A percentile compares a stretch with the other conserved stretches of the same genome.
phyloP scores from a whole-genome alignment of 2,329 filamentous ascomycete genomes.

The Dactylellina parvicollis region DNA sequence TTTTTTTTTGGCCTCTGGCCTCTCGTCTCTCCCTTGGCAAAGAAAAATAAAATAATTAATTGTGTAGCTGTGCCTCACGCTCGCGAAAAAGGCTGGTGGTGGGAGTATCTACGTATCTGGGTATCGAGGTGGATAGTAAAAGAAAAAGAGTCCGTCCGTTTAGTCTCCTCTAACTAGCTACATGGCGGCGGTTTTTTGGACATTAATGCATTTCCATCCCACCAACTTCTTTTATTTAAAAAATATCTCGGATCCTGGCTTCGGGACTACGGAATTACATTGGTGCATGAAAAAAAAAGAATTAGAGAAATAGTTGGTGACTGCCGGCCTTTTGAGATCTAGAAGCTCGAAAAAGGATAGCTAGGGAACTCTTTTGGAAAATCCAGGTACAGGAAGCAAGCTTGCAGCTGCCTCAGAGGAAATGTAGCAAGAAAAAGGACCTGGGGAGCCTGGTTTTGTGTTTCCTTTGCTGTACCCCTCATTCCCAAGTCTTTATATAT shows the following conservation, averaged over 20 bases:
- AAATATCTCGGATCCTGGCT: conserved; percentile 12
- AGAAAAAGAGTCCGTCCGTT: no score
- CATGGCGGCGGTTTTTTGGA: no score
- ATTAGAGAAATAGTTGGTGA: not conserved
- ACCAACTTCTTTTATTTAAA: no score
- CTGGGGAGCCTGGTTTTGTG: not conserved
- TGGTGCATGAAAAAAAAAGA: not conserved
- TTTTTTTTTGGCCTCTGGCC: not conserved
- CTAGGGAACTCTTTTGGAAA: not conserved
- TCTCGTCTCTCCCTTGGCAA: not conserved
- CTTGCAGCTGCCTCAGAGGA: not conserved
- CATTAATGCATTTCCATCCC: no score
- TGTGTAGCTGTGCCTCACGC: not conserved
- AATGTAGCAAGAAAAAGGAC: not conserved
- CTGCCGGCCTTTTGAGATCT: not conserved
- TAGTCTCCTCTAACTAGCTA: no score
- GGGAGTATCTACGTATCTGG: no score
- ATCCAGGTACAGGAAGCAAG: not conserved
- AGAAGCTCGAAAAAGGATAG: not conserved
- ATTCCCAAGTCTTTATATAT: conserved; percentile 6
- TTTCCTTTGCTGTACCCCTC: conserved; percentile 11
- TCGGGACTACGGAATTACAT: conserved; percentile 12
- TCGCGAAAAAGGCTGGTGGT: not conserved
- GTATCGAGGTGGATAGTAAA: no score
- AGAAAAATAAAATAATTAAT: not conserved